Evolutionary conservation across 768 basidiomycete species (phyloP).

Genomic region (Suillus cothurnatus): DNA sequence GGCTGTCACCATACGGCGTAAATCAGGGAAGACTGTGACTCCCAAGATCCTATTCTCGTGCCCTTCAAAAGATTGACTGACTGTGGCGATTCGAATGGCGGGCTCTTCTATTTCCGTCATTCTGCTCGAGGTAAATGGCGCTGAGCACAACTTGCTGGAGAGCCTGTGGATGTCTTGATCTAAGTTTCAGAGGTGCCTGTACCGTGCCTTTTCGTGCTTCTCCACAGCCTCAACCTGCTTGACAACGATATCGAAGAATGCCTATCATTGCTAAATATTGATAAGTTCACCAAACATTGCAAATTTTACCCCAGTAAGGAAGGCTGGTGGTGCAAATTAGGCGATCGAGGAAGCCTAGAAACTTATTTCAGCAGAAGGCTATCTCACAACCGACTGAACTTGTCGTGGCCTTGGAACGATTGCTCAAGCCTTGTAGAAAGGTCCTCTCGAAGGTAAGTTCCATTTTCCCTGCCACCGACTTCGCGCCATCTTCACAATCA

Average conservation of each 20-base stretch:
- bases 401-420: neutral
- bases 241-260: neutral
- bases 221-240: neutral
- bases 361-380: neutral
- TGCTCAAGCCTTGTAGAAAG: neutral
- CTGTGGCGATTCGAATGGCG: neutral
- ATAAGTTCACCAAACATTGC: too few relatives aligned
- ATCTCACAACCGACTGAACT: neutral
- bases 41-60: neutral
- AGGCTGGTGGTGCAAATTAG: neutral
- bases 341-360: neutral
- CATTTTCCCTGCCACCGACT: too few relatives aligned
- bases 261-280: neutral
- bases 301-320: neutral
- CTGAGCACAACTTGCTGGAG: neutral
- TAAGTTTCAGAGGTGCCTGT: neutral
- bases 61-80: neutral
- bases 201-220: neutral
- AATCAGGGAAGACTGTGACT: neutral
- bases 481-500: neutral
- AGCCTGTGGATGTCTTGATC: neutral
- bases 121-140: neutral
- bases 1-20: neutral
- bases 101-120: neutral
- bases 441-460: neutral